A percentile compares a stretch with the other conserved stretches of the same genome.
Evolutionary conservation across 1,284 basidiomycete genomes (phyloP).

Genomic region (Pseudozyma hubeiensis): DNA sequence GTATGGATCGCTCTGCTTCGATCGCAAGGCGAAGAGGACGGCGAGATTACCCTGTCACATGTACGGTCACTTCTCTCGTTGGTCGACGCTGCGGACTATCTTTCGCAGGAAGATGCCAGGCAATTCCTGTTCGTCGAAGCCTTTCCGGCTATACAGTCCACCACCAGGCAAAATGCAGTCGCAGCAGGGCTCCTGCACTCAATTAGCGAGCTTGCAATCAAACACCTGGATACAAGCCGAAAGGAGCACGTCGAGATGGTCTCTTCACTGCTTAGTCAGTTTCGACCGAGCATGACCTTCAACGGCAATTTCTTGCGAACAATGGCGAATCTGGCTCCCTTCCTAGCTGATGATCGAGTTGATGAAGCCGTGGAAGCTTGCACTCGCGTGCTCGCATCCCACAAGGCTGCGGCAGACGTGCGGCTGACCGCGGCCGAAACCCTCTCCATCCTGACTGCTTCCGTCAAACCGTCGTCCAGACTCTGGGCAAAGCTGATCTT

Average conservation of each 20-base stretch:
- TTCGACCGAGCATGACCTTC: not conserved
- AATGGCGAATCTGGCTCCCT: slow-evolving; percentile 20
- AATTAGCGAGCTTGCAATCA: slow-evolving; percentile 17
- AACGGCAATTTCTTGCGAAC: slow-evolving; percentile 4
- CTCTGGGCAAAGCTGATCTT: slow-evolving; percentile 2
- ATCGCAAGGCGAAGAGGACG: not conserved
- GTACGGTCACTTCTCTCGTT: slow-evolving; percentile 14
- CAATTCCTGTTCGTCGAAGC: slow-evolving; percentile 26
- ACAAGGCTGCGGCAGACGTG: slow-evolving; percentile 2
- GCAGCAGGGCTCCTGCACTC: slow-evolving; percentile 2
- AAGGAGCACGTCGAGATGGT: slow-evolving; percentile 22
- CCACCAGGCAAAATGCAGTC: not conserved
- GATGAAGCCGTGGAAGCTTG: slow-evolving; percentile 4
- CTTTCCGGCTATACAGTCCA: not conserved
- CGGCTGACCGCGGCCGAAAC: slow-evolving; percentile 14
- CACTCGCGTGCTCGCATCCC: slow-evolving; percentile 2
- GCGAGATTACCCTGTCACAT: not conserved
- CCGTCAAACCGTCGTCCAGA: not conserved
- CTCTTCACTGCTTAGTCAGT: not conserved
- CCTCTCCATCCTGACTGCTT: slow-evolving; percentile 8
- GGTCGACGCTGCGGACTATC: slow-evolving; percentile 12
- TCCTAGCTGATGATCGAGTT: slow-evolving; percentile 13
- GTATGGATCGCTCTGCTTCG: slow-evolving; percentile 26
- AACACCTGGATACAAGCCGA: slow-evolving; percentile 22
- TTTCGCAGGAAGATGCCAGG: slow-evolving; percentile 17